A percentile compares a stretch with the other conserved stretches of the same genome.
Conservation (phyloP, 2,329 filamentous ascomycete species). For the Penicillium digitatum region DNA sequence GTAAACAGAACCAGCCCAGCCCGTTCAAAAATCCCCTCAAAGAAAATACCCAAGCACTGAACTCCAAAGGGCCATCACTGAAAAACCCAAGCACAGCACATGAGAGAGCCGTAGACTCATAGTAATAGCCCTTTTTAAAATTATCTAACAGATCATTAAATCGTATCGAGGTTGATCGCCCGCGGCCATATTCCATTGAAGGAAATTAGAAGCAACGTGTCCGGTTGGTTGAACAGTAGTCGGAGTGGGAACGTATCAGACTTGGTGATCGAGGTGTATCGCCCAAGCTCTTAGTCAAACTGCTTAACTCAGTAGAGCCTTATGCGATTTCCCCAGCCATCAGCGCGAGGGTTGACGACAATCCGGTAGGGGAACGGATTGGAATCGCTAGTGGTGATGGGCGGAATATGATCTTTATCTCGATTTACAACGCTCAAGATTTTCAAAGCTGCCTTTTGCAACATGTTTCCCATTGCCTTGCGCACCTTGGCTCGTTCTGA, state of each 20-base stretch:
- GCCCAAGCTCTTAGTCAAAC: background rate
- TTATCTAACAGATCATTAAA: background rate
- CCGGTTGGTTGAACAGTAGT: constrained; percentile 2
- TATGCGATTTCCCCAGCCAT: constrained; percentile 74
- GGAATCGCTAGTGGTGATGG: constrained; percentile 83
- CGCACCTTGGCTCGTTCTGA: constrained; percentile 82
- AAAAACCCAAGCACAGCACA: background rate
- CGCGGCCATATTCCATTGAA: background rate
- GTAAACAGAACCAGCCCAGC: background rate
- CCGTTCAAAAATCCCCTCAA: background rate
- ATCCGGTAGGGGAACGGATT: constrained; percentile 97
- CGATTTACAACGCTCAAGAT: constrained; percentile 81
- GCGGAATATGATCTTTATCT: constrained; percentile 93
- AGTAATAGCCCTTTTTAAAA: constrained; percentile 1
- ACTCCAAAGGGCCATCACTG: background rate
- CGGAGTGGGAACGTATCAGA: background rate
- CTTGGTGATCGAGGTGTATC: background rate
- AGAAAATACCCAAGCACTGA: background rate
- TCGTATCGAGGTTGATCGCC: constrained; percentile 2
- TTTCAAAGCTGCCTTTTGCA: constrained; percentile 83
- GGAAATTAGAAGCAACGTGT: background rate
- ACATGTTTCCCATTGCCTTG: constrained; percentile 82
- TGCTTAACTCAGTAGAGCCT: constrained; percentile 59
- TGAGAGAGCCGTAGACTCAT: background rate
- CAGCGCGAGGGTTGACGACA: constrained; percentile 75